Evolutionary conservation across 441 rosid species (phyloP).

Genomic region (Jatropha multifida): DNA sequence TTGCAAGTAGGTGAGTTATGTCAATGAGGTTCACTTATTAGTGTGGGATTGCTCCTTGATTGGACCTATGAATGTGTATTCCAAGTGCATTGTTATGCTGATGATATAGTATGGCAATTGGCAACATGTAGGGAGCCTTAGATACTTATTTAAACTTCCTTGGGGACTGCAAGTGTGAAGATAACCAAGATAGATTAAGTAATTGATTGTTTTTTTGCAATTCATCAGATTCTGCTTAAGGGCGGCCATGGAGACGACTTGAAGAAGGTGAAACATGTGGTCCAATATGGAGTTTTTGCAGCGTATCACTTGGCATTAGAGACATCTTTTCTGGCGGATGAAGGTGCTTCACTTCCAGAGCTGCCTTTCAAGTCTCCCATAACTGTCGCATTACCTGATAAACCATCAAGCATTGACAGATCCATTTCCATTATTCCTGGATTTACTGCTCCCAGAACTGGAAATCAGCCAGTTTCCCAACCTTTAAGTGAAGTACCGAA

Average conservation of each 20-base stretch:
- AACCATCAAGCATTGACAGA: conserved; percentile 60
- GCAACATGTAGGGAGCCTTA: neutral
- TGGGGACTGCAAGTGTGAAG: neutral
- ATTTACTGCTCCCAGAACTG: conserved; percentile 50
- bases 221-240: conserved; percentile 77
- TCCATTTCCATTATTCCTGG: conserved; percentile 88
- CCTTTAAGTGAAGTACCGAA: conserved; percentile 37
- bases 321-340: conserved; percentile 97
- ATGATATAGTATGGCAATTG: neutral
- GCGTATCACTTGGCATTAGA: conserved; percentile 95
- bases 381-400: conserved; percentile 77
- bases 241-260: conserved; percentile 83
- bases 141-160: neutral
- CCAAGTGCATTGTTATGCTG: conserved; percentile 8
- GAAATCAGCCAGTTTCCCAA: conserved; percentile 44
- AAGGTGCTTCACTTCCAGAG: conserved; percentile 90
- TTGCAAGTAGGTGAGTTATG: conserved; percentile 3
- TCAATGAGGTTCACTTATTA: neutral
- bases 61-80: conserved; percentile 7
- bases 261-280: conserved; percentile 93
- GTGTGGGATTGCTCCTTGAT: neutral
- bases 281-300: conserved; percentile 95
- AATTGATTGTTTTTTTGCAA: neutral
- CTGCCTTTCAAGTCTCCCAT: conserved; percentile 75
- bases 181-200: conserved; percentile 21